Base-by-base conservation (phyloP, 768 basidiomycete species). In the Rhizopogon vinicolor region DNA sequence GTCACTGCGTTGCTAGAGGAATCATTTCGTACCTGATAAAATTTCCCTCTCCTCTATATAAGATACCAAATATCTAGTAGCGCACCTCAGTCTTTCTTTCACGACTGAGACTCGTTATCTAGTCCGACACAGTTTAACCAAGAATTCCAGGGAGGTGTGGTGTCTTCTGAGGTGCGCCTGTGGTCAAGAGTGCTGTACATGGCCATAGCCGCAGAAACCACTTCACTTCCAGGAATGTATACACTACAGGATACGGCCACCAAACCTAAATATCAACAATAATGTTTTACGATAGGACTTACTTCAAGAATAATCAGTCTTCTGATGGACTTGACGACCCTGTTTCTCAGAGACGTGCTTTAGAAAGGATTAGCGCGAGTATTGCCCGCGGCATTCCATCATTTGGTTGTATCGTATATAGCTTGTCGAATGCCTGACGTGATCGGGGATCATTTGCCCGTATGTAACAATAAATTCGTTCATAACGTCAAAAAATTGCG, bases 231-330 rank as follows among this genome's bases (percentile, higher is more conserved):
- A 8, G 69, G 67, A 37, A 60, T 45, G 45, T 60, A 67, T 14
- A 69, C 64, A 52, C 69, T 70, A 39, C 9, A 44, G 19, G 43
- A 16, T 13, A 25, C 25, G 43, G 28, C 19, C 33, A 18, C 40
- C 53, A 41, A 29, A 13, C 12, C 5, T 33, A 25, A 22, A 31
- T n/a, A n/a, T 14, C 12, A 18, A 37, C 12, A 14, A 14, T 7
- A 28, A 7, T 7, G 5, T 37, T 45, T 33, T 25, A n/a, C 44
- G 25, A 3, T 19, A 28, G 3, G 9, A 25, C 65, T 22, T 42
- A 70, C 71, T 67, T 68, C 7, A 72, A 53, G 44, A 68, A 70
- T 18, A 71, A 56, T 43, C 69, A 71, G 51, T 72, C 71, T 53
- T 72, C 71, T 2, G 58, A 61, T 12, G 25, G 44, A 14, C 39